Base-by-base conservation (phyloP, 192 early-diverging fungal species). In the Phycomyces nitens region DNA sequence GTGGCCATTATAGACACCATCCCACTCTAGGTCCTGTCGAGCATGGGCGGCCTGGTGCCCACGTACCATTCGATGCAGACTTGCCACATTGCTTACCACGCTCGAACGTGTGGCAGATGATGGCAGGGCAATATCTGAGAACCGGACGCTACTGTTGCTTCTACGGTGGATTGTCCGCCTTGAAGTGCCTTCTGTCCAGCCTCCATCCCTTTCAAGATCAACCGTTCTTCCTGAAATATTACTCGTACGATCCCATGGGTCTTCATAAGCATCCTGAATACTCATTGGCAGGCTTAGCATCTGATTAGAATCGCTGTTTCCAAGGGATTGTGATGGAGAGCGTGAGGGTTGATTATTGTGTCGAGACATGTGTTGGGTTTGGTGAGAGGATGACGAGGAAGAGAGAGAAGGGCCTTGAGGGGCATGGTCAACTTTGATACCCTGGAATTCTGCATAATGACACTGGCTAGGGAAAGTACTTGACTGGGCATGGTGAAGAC, bases 21-120 rank as follows among this genome's bases (percentile, higher is more conserved):
- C 71, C 71, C 71, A 73, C 42, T 73, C 71, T 20, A 73, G 29
- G 47, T 73, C 71, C 24, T 73, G 71, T 43, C 71, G 26, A 16
- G 43, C 53, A 39, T 72, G 61, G 1, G 60, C 54, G n/a, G 49
- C 27, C 34, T 54, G 55, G 26, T 66, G 65, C 3, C 71, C 66
- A 10, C 71, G 65, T 23, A 73, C 66, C 9, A 60, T 60, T 29
- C 71, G 59, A 64, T 73, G 71, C n/a, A 72, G 53, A 34, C 70
- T 67, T 26, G 64, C 60, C 10, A 68, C 66, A 54, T 68, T 68
- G 22, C 66, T 65, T 24, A 27, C 55, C 2, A 58, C 20, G 52
- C 64, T 58, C 11, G 64, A 66, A n/a, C 56, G 23, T 20, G 49
- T 4, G 1, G 1, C n/a, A 2, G 29, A 27, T 3, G 42, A 49